Percentiles rank a stretch among this genome's conserved stretches.
phyloP scores from a whole-genome alignment of 805 yeast genomes.

The Tetrapisispora nanseiensis region DNA sequence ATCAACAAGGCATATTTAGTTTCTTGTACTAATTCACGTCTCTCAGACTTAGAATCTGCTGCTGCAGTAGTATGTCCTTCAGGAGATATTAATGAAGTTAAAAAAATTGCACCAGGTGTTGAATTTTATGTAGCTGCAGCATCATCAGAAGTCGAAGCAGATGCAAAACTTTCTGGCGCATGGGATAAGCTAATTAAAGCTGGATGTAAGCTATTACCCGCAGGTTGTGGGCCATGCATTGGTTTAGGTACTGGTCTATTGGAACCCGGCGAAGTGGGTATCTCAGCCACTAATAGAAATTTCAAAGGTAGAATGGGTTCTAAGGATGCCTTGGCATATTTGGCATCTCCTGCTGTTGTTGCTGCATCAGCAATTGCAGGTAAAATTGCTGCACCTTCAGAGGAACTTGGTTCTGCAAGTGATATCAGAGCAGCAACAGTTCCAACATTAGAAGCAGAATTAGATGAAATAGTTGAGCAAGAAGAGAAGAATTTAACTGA shows the following conservation, averaged over 20 bases:
- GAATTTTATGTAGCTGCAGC: constrained; percentile 98
- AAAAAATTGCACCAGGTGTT: constrained; percentile 78
- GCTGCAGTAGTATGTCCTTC: constrained; percentile 63
- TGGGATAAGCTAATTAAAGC: constrained; percentile 87
- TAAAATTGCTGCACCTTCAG: constrained; percentile 85
- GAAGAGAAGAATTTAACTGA: constrained; percentile 23
- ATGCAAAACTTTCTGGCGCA: constrained; percentile 84
- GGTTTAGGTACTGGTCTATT: constrained; percentile 92
- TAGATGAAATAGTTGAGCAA: constrained; percentile 10
- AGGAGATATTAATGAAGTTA: constrained; percentile 26
- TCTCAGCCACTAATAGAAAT: constrained; percentile 95
- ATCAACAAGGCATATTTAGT: constrained; percentile 93
- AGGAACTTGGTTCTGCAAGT: constrained; percentile 55
- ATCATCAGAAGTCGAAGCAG: constrained; percentile 82
- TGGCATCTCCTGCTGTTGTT: constrained; percentile 96
- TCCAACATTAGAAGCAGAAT: not conserved
- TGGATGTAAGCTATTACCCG: constrained; percentile 91
- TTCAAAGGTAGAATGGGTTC: constrained; percentile 99
- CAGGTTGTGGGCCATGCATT: constrained; percentile 99
- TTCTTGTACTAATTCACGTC: constrained; percentile 94
- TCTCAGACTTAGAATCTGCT: constrained; percentile 89
- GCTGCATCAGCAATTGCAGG: constrained; percentile 98
- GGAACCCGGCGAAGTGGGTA: constrained; percentile 95
- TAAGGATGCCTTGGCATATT: constrained; percentile 87
- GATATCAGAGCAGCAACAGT: constrained; percentile 28